These are phyloP conservation scores for Skeletonema menzelii DNA, from an alignment of 108 stramenopile species.

Conservation along the genomic window DNA sequence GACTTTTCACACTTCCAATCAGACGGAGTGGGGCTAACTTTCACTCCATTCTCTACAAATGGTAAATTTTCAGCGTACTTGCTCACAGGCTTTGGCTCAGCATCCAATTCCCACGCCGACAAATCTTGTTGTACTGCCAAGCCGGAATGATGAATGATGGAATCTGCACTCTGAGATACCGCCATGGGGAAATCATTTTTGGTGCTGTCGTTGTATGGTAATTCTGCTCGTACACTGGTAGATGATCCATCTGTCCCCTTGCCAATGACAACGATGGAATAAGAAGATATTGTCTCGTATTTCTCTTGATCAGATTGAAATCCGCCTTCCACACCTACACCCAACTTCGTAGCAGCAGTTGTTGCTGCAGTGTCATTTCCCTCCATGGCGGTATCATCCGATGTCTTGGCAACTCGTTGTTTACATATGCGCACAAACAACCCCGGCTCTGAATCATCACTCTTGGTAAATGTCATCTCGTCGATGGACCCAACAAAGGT, in stretches of 20 bases:
- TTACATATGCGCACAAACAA: slow-evolving; percentile 81
- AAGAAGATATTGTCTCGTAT: slow-evolving; percentile 62
- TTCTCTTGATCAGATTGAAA: slow-evolving; percentile 87
- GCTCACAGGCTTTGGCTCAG: slow-evolving; percentile 69
- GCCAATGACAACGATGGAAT: slow-evolving; percentile 79
- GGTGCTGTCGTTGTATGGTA: slow-evolving; percentile 59
- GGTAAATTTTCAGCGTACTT: slow-evolving; percentile 68
- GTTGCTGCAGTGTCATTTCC: neutral
- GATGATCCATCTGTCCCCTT: slow-evolving; percentile 25
- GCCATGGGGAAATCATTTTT: slow-evolving; percentile 61
- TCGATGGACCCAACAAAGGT: slow-evolving; percentile 87
- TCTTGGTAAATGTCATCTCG: slow-evolving; percentile 55
- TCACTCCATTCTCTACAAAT: slow-evolving; percentile 82
- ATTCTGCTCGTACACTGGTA: slow-evolving; percentile 36
- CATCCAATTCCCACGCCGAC: slow-evolving; percentile 77
- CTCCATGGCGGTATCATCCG: neutral
- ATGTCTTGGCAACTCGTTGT: slow-evolving; percentile 46
- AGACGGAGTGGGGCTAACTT: slow-evolving; percentile 60
- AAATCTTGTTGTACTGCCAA: slow-evolving; percentile 80
- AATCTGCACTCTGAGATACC: slow-evolving; percentile 72
- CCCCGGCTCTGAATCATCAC: slow-evolving; percentile 46
- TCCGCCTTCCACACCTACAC: slow-evolving; percentile 93
- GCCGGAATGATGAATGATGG: slow-evolving; percentile 89
- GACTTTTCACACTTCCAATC: slow-evolving; percentile 82
- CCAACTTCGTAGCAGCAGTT: slow-evolving; percentile 75